These are phyloP conservation scores for Boletellus ananas DNA, from an alignment of 768 basidiomycete genomes.

Conservation along the genomic window DNA sequence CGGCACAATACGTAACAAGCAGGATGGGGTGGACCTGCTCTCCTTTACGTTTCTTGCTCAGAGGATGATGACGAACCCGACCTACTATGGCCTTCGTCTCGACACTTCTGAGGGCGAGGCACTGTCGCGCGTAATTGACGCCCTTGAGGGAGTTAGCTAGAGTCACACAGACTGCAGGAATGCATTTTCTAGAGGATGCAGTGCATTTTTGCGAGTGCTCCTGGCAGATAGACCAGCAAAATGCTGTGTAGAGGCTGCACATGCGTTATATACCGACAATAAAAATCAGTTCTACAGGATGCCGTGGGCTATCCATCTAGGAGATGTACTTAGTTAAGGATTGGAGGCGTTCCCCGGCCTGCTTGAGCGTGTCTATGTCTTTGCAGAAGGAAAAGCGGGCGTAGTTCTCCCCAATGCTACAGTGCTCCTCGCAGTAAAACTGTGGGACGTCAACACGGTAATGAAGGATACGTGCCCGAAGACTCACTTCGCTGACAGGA, in stretches of 20 bases:
- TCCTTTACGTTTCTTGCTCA: conserved; percentile 78
- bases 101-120: conserved; percentile 44
- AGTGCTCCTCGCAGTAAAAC: conserved; percentile 93
- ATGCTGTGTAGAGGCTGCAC: background rate
- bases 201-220: background rate
- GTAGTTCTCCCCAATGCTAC: conserved; percentile 80
- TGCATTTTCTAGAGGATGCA: background rate
- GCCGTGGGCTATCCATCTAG: conserved; percentile 4
- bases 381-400: conserved; percentile 96
- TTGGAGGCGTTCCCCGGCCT: conserved; percentile 81
- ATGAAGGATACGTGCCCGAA: background rate
- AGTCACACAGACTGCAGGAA: background rate
- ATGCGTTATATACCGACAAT: background rate
- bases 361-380: conserved; percentile 76
- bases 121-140: conserved; percentile 70
- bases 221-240: too few relatives aligned
- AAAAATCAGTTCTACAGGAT: background rate
- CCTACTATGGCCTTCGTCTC: conserved; percentile 67
- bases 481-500: conserved; percentile 88
- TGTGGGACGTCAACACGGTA: conserved; percentile 30
- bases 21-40: conserved; percentile 71
- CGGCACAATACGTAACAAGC: conserved; percentile 46
- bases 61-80: conserved; percentile 73
- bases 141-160: conserved; percentile 23
- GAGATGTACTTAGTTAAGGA: conserved; percentile 63